Evolutionary conservation across 2,329 filamentous ascomycete species (phyloP), one percentile per base, ranked within the genome.

Genomic region (Colletotrichum sp.): DNA sequence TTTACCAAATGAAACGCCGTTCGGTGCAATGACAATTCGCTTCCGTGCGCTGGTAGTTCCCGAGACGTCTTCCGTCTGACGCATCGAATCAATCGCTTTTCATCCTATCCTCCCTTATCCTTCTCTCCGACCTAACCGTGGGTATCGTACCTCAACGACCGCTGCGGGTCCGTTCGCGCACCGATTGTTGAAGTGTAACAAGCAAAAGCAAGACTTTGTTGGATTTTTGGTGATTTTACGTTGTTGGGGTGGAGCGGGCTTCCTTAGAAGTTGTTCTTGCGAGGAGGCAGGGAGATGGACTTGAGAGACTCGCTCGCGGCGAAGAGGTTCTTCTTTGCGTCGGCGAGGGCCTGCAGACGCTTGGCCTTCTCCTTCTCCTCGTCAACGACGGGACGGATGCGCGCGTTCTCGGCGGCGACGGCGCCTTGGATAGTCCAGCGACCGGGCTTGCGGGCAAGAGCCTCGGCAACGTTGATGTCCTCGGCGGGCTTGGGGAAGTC

Each of bases 301-400:
- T 77, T 77, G 36, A 77, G 61, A 4, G 80, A 77, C 30, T 79
- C 81, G 70, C 84, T 83, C 36, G 84, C 84, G 63, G 84, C 84
- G 19, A 88, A 84, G 19, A 91, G 82, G 39, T 89, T 84, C 75
- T 80, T 83, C 85, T 91, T 91, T 32, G 85, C 85, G 44, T 85
- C 84, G 69, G 88, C 88, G 52, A 90, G 84, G 62, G 87, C 85
- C 75, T 81, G 82, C 19, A 82, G 82, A 52, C 84, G 82, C 74
- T 82, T 81, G 62, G 85, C 85, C 62, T 83, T 81, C 74, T 83
- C 80, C 49, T 82, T 77, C 59, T 78, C 77, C 74, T 77, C 79
- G 76, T 81, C 83, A 71, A 80, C 75, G 32, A 80, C 79, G 77
- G 77, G 64, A 64, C 74, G 61, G 63, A 81, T 75, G 77, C 81